phyloP scores from a whole-genome alignment of 345 rosid species.

The Citropsis articulata region DNA sequence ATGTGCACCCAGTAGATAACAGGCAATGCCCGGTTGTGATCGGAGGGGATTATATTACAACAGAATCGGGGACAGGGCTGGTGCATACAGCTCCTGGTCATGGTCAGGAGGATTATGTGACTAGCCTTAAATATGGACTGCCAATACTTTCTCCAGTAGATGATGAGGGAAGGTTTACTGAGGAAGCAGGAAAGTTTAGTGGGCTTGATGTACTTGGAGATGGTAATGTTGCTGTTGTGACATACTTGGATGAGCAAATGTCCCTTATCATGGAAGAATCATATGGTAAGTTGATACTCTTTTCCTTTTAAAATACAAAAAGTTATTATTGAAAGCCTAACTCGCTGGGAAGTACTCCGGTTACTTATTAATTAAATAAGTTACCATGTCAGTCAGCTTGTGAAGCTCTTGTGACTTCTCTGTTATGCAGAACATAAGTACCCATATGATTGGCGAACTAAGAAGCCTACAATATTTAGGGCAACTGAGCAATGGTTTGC shows the following conservation, averaged over 20 bases:
- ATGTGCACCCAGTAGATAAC: conserved; percentile 70
- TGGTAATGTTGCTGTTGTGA: conserved; percentile 81
- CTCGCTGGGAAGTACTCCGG: conserved; percentile 1
- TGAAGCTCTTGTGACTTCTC: conserved; percentile 16
- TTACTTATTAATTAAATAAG: background rate
- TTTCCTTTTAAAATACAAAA: conserved; percentile 10
- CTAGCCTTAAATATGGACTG: conserved; percentile 84
- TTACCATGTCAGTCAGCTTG: conserved; percentile 3
- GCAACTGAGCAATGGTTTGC: conserved; percentile 99
- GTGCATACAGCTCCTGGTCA: conserved; percentile 99
- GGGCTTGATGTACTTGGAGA: conserved; percentile 96
- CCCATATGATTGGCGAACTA: conserved; percentile 98
- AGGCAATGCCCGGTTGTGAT: conserved; percentile 79
- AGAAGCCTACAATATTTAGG: conserved; percentile 92
- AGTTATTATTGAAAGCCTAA: conserved; percentile 2
- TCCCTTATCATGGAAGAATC: conserved; percentile 81
- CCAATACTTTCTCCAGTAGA: conserved; percentile 80
- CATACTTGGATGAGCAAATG: conserved; percentile 67
- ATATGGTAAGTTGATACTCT: conserved; percentile 50
- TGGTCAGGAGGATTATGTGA: conserved; percentile 93
- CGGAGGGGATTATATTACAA: conserved; percentile 94
- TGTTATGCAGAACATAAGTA: conserved; percentile 73
- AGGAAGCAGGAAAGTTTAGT: conserved; percentile 79
- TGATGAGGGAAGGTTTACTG: conserved; percentile 88
- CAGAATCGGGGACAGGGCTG: conserved; percentile 97